These are phyloP conservation scores for Fagopyrum tataricum DNA, from an alignment of 148 eudicot genomes.

Conservation along the genomic window DNA sequence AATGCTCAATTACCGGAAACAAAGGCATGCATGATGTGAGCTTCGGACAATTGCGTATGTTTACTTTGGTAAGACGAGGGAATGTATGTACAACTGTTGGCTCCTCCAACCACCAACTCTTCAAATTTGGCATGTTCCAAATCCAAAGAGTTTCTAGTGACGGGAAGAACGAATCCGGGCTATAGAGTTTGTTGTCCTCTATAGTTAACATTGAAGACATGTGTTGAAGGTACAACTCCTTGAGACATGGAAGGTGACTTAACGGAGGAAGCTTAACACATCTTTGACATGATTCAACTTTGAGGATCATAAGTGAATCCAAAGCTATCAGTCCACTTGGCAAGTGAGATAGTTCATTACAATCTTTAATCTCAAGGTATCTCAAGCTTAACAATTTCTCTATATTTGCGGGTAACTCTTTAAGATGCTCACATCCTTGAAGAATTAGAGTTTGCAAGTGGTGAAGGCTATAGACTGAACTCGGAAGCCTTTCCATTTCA, in stretches of 20 bases:
- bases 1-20: slow-evolving; percentile 3
- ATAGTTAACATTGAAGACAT: neutral
- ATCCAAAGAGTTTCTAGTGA: slow-evolving; percentile 20
- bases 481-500: slow-evolving; percentile 14
- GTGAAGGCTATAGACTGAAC: slow-evolving; percentile 13
- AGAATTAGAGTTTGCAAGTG: slow-evolving; percentile 20
- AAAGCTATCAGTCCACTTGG: slow-evolving; percentile 13
- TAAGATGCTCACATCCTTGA: slow-evolving; percentile 6
- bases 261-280: neutral
- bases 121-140: neutral
- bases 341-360: slow-evolving; percentile 14
- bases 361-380: slow-evolving; percentile 17
- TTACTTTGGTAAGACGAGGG: neutral
- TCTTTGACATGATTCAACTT: neutral
- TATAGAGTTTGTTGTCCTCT: neutral
- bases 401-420: slow-evolving; percentile 12
- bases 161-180: slow-evolving; percentile 23
- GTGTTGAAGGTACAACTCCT: neutral
- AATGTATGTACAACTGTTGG: neutral
- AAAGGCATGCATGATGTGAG: neutral
- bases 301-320: neutral
- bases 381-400: slow-evolving; percentile 13
- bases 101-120: slow-evolving; percentile 27
- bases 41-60: neutral
- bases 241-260: neutral